These are phyloP conservation scores for Phaeosphaeriaceae sp. DNA, from an alignment of 2,329 filamentous ascomycete species.

Conservation along the genomic window DNA sequence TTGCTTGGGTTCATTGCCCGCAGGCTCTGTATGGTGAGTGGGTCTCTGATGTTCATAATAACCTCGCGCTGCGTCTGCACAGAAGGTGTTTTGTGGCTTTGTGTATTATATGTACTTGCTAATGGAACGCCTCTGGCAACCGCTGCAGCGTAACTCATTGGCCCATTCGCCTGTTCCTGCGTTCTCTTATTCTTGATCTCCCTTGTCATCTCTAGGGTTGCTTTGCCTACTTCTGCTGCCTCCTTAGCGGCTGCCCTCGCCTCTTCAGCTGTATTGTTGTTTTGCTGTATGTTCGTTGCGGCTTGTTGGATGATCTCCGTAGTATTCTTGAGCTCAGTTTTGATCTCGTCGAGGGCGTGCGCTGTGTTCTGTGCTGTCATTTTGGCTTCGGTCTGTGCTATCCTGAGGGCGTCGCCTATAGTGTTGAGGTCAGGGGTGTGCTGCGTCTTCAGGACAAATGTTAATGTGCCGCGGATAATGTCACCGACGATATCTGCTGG, in stretches of 20 bases:
- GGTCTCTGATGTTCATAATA: constrained; percentile 21
- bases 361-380: constrained; percentile 7
- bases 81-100: constrained; percentile 16
- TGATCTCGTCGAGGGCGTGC: constrained; percentile 13
- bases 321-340: constrained; percentile 10
- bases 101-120: constrained; percentile 25
- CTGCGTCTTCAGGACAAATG: no score
- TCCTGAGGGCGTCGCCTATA: constrained; percentile 16
- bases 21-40: constrained; percentile 18
- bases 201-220: constrained; percentile 12
- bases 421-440: no score
- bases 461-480: no score
- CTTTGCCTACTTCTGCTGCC: constrained; percentile 13
- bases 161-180: constrained; percentile 9
- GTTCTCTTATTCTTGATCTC: constrained; percentile 12
- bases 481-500: no score
- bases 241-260: constrained; percentile 18
- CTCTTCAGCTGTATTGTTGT: constrained; percentile 15
- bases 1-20: constrained; percentile 18
- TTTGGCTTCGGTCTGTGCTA: constrained; percentile 19
- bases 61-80: constrained; percentile 3
- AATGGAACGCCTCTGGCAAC: constrained; percentile 7
- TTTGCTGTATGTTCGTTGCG: constrained; percentile 15
- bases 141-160: constrained; percentile 13
- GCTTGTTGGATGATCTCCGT: constrained; percentile 8